A percentile compares a stretch with the other conserved stretches of the same genome.
These are phyloP conservation scores for Pharnaceum exiguum DNA, from an alignment of 148 eudicot genomes.

Conservation along the genomic window DNA sequence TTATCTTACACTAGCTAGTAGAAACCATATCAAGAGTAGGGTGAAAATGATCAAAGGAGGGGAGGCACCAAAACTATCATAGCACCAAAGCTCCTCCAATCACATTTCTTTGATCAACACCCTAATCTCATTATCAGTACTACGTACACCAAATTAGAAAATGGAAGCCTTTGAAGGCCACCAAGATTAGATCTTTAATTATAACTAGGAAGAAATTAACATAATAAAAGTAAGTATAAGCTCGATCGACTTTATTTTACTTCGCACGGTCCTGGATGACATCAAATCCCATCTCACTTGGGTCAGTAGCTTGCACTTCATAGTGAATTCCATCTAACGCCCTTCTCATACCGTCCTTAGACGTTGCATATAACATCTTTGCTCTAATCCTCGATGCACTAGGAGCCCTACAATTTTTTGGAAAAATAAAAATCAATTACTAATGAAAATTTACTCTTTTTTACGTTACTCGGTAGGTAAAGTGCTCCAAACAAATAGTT, in stretches of 20 bases:
- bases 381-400: slow-evolving; percentile 83
- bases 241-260: too few species aligned
- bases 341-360: slow-evolving; percentile 86
- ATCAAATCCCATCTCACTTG: slow-evolving; percentile 92
- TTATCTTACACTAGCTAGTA: too few species aligned
- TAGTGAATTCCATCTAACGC: slow-evolving; percentile 84
- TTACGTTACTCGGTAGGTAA: not conserved
- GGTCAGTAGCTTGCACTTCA: slow-evolving; percentile 90
- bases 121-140: slow-evolving; percentile 1
- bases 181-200: slow-evolving; percentile 4
- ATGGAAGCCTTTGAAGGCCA: not conserved
- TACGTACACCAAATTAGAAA: slow-evolving; percentile 6
- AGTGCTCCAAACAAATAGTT: not conserved
- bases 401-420: slow-evolving; percentile 66
- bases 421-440: not conserved
- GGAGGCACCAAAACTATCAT: slow-evolving; percentile 13
- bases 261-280: slow-evolving; percentile 77
- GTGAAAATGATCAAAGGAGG: slow-evolving; percentile 11
- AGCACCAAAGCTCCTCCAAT: slow-evolving; percentile 21
- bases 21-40: not conserved
- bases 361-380: slow-evolving; percentile 86
- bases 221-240: not conserved
- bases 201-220: not conserved
- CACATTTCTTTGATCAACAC: slow-evolving; percentile 16
- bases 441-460: not conserved